Evolutionary conservation across 371 early-diverging fungal species (phyloP).

Genomic region (Syncephalastrum sp.): DNA sequence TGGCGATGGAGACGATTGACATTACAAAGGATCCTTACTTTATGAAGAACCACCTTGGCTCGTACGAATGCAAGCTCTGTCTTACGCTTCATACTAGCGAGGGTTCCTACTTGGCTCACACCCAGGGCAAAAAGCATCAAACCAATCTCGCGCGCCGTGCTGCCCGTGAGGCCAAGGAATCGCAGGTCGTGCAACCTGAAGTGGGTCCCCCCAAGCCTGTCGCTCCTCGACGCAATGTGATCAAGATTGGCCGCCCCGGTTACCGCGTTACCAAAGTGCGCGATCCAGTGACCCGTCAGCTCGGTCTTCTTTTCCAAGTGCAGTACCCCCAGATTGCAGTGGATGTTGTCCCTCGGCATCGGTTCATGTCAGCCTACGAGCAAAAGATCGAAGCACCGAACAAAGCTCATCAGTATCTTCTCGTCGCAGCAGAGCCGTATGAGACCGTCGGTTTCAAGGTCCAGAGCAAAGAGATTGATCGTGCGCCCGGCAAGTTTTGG

Average conservation of each 20-base stretch:
- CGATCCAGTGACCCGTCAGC: constrained; percentile 84
- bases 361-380: constrained; percentile 99
- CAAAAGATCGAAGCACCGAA: constrained; percentile 91
- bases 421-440: constrained; percentile 97
- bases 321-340: constrained; percentile 88
- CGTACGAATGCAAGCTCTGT: constrained; percentile 97
- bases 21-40: constrained; percentile 97
- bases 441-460: constrained; percentile 95
- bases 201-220: constrained; percentile 53
- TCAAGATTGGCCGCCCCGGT: constrained; percentile 98
- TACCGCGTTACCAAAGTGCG: constrained; percentile 94
- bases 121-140: constrained; percentile 99
- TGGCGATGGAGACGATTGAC: constrained; percentile 97
- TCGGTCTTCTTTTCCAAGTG: constrained; percentile 92
- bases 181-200: constrained; percentile 50
- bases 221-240: constrained; percentile 57
- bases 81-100: constrained; percentile 95
- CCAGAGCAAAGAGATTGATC: constrained; percentile 90
- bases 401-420: constrained; percentile 86
- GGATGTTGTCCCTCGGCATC: constrained; percentile 80
- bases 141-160: constrained; percentile 93
- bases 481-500: constrained; percentile 82
- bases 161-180: constrained; percentile 86
- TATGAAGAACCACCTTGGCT: constrained; percentile 97
- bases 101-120: constrained; percentile 96